Evolutionary conservation across 768 basidiomycete genomes (phyloP).

Genomic region (Termitomyces sp.): DNA sequence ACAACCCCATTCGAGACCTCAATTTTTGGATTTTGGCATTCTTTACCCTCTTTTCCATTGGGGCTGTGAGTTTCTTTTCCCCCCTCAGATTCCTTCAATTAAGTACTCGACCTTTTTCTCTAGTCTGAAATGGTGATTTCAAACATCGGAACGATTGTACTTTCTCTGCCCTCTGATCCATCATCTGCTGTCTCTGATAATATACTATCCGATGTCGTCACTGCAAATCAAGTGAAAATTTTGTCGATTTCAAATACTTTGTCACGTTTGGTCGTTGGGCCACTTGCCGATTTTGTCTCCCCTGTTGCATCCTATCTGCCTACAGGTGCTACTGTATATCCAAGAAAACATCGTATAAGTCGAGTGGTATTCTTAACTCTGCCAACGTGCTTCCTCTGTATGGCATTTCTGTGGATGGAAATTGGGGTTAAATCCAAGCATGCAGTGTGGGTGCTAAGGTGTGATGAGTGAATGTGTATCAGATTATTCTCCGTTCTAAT

Average conservation of each 20-base stretch:
- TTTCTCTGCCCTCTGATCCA: slow-evolving; percentile 46
- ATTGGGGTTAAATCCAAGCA: slow-evolving; percentile 40
- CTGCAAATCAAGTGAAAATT: slow-evolving; percentile 62
- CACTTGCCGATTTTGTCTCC: slow-evolving; percentile 67
- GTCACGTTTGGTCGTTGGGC: slow-evolving; percentile 62
- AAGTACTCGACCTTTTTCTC: not conserved
- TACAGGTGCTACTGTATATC: slow-evolving; percentile 26
- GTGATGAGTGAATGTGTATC: slow-evolving; percentile 4
- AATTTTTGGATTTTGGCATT: slow-evolving; percentile 63
- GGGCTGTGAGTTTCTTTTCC: slow-evolving; percentile 46
- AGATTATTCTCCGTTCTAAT: slow-evolving; percentile 3
- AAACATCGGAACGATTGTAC: slow-evolving; percentile 72
- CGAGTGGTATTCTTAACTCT: slow-evolving; percentile 54
- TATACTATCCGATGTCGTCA: slow-evolving; percentile 27
- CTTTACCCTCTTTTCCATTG: slow-evolving; percentile 50
- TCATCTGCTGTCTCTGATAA: slow-evolving; percentile 7
- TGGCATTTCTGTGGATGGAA: slow-evolving; percentile 53
- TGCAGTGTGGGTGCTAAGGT: slow-evolving; percentile 72
- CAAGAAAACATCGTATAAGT: slow-evolving; percentile 51
- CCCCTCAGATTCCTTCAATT: not conserved
- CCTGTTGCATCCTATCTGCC: slow-evolving; percentile 47
- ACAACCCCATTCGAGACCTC: slow-evolving; percentile 45
- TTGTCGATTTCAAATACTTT: slow-evolving; percentile 69
- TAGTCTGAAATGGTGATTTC: slow-evolving; percentile 81
- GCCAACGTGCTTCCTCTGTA: slow-evolving; percentile 40